Percentiles rank a stretch among this genome's conserved stretches.
phyloP scores from a whole-genome alignment of 176 grass and related monocot species.

The Alopecurus myosuroides region DNA sequence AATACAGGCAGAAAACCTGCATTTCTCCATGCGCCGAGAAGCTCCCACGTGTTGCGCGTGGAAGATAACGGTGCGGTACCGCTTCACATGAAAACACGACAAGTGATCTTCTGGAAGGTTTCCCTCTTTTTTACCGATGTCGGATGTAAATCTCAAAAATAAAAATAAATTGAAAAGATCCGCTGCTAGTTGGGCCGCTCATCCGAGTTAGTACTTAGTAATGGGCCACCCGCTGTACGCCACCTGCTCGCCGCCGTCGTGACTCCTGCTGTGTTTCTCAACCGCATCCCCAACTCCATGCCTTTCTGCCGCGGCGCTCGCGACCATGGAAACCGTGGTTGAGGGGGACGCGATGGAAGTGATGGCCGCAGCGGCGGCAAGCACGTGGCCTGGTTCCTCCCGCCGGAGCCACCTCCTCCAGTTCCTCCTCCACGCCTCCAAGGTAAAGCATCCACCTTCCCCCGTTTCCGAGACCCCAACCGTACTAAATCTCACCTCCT shows the following conservation, averaged over 20 bases:
- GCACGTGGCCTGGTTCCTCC: slow-evolving; percentile 18
- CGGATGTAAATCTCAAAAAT: too few relatives aligned
- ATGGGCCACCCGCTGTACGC: not conserved
- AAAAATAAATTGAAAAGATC: too few relatives aligned
- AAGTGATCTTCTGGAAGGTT: too few relatives aligned
- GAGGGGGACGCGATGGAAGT: not conserved
- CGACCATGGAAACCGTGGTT: slow-evolving; percentile 19
- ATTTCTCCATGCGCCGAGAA: too few relatives aligned
- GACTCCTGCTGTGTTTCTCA: not conserved
- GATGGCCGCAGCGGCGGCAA: not conserved
- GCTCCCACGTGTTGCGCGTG: too few relatives aligned
- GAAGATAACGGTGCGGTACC: too few relatives aligned
- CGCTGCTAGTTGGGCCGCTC: not conserved
- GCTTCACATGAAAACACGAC: too few relatives aligned
- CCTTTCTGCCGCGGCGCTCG: not conserved
- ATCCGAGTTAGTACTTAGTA: not conserved
- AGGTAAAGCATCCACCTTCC: not conserved
- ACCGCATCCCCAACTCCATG: not conserved
- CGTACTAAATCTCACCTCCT: not conserved
- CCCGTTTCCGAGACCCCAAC: not conserved
- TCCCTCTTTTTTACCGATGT: too few relatives aligned
- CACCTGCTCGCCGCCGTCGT: not conserved
- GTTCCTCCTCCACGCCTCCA: slow-evolving; percentile 43
- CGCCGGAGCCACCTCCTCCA: slow-evolving; percentile 32
- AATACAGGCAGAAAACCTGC: too few relatives aligned